Conservation (phyloP, 345 rosid species). For the Populus tremula region DNA sequence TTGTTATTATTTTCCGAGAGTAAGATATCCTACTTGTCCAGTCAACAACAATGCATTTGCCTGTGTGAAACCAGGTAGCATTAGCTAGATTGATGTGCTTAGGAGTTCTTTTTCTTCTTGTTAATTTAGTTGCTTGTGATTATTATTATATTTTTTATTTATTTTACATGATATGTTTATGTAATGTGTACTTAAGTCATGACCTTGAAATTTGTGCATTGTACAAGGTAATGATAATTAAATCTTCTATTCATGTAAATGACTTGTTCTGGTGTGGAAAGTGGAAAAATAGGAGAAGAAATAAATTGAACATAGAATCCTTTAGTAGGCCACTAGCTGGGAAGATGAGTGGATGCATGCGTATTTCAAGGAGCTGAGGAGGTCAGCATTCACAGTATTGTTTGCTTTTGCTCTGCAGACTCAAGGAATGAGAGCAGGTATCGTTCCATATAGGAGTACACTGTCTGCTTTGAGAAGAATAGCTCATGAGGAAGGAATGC, state of each 20-base stretch:
- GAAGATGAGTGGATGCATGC: neutral
- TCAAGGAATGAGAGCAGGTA: conserved; percentile 67
- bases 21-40: neutral
- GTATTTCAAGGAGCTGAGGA: neutral
- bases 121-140: neutral
- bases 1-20: neutral
- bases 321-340: neutral
- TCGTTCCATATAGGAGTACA: conserved; percentile 68
- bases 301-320: neutral
- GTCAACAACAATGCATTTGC: neutral
- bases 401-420: conserved; percentile 43
- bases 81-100: neutral
- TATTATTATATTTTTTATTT: neutral
- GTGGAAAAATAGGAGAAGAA: neutral
- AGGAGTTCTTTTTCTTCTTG: neutral
- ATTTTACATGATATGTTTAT: neutral
- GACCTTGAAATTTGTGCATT: neutral
- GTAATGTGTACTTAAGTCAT: neutral
- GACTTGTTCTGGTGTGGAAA: neutral
- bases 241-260: neutral
- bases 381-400: conserved; percentile 1
- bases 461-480: conserved; percentile 80
- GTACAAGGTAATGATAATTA: neutral
- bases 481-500: conserved; percentile 74
- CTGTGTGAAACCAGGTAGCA: no score